Percentiles rank a stretch among this genome's conserved stretches.
These are phyloP conservation scores for Septoria petroselini DNA, from an alignment of 2,329 filamentous ascomycete genomes.

Conservation along the genomic window DNA sequence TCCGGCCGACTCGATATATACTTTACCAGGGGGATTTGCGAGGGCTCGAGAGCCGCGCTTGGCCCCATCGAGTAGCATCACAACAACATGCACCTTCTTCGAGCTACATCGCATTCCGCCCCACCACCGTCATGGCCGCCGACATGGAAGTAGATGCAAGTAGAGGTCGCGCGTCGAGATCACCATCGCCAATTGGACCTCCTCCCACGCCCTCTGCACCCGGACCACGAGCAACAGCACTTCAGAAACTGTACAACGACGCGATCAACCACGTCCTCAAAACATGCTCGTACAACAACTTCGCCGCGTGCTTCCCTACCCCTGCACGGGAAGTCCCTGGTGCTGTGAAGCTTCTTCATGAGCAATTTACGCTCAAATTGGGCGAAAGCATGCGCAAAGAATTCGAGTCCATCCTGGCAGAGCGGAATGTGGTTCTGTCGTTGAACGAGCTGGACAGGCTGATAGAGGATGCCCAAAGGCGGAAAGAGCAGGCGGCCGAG, in stretches of 20 bases:
- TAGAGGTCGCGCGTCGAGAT: constrained; percentile 14
- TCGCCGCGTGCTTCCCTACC: constrained; percentile 62
- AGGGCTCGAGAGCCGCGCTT: too few species aligned
- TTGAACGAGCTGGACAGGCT: constrained; percentile 61
- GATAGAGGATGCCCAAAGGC: constrained; percentile 56
- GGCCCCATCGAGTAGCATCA: neutral
- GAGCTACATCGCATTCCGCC: neutral
- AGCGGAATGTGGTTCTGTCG: constrained; percentile 55
- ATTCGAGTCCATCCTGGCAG: constrained; percentile 59
- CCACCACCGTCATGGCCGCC: constrained; percentile 14
- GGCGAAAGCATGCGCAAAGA: constrained; percentile 52
- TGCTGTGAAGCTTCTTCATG: constrained; percentile 55
- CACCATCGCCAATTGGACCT: constrained; percentile 21
- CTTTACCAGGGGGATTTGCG: too few species aligned
- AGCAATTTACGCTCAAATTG: constrained; percentile 57
- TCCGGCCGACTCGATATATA: too few species aligned
- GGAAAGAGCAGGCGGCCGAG: constrained; percentile 47
- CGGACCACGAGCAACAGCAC: constrained; percentile 58
- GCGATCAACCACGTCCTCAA: constrained; percentile 59
- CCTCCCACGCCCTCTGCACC: constrained; percentile 55
- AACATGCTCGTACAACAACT: constrained; percentile 60
- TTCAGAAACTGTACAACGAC: constrained; percentile 59
- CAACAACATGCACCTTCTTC: neutral
- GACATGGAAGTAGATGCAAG: constrained; percentile 19
- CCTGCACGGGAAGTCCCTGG: constrained; percentile 57